Evolutionary conservation across 2,329 filamentous ascomycete species (phyloP).

Genomic region (Botrytis deweyae): DNA sequence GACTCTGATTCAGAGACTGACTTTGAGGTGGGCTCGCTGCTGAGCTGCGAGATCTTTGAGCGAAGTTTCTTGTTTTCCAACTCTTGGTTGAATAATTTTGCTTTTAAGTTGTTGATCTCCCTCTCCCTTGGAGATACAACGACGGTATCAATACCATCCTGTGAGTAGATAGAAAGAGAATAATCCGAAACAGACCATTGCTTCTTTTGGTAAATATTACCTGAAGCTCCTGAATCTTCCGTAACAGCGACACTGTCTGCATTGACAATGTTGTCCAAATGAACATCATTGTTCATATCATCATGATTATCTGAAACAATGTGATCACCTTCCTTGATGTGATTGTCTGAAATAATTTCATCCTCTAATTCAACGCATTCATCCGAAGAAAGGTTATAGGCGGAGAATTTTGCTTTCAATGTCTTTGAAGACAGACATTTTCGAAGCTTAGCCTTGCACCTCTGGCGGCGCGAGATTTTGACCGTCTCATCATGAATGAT

Average conservation of each 20-base stretch:
- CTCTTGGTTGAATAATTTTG: neutral
- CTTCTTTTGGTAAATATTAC: neutral
- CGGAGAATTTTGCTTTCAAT: slow-evolving; percentile 1
- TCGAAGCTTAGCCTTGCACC: neutral
- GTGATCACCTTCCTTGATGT: neutral
- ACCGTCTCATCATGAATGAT: neutral
- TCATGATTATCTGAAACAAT: neutral
- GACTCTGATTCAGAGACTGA: neutral
- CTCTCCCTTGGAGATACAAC: neutral
- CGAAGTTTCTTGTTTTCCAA: neutral
- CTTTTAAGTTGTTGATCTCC: neutral
- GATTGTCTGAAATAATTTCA: neutral
- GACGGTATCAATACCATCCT: neutral
- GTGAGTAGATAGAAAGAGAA: slow-evolving; percentile 4
- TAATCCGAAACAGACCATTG: neutral
- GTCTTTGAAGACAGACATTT: neutral
- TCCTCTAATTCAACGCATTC: neutral
- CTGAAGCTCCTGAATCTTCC: neutral
- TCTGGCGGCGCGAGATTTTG: neutral
- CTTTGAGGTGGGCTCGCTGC: neutral
- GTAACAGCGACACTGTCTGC: neutral
- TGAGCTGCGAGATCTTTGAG: neutral
- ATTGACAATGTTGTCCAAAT: neutral
- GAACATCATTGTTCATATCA: neutral
- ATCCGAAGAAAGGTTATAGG: neutral